Evolutionary conservation across 2,329 filamentous ascomycete genomes (phyloP), one percentile per base, ranked within the genome.

Genomic region (Dactylonectria estremocensis): DNA sequence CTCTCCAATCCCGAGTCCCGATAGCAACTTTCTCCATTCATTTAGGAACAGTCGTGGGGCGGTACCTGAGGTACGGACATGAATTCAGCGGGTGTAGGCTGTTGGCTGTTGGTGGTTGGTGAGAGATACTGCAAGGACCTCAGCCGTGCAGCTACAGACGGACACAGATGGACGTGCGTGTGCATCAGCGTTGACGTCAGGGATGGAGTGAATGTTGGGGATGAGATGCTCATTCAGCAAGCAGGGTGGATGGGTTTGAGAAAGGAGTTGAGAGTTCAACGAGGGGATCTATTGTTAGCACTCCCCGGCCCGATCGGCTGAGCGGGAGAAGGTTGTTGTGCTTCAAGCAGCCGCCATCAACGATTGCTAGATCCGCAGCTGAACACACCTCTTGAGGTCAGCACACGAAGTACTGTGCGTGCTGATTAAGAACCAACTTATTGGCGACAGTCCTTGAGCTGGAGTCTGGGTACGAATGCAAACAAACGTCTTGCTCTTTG

Each of bases 171-270:
- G 49, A 55, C 59, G 40, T 55, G 58, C 55, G 56, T 43, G 54
- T 59, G 57, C 53, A 50, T 56, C 31, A 60, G 49, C 24, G 33
- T 69, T 67, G 69, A 75, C 68, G 58, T 74, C 57, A 68, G 71
- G 68, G 61, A 22, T 55, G 66, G 43, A 63, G 58, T 61, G 64
- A 74, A 64, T 74, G 72, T 74, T 74, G 71, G 69, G 72, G 71
- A 69, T 61, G 66, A 37, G 28, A 70, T 64, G 48, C 64, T 52
- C 62, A 65, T 60, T 8, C 50, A 59, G 64, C 60, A 61, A 48
- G 59, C 24, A 56, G 56, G 24, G 55, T 18, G 24, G 13, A 57
- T 43, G 40, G 14, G 69, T 22, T 66, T 43, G 50, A 28, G 16
- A 37, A 14, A 31, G 50, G 48, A 57, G 50, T 37, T 48, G 55